These are phyloP conservation scores for Suillus plorans DNA, from an alignment of 768 basidiomycete genomes.

Conservation along the genomic window DNA sequence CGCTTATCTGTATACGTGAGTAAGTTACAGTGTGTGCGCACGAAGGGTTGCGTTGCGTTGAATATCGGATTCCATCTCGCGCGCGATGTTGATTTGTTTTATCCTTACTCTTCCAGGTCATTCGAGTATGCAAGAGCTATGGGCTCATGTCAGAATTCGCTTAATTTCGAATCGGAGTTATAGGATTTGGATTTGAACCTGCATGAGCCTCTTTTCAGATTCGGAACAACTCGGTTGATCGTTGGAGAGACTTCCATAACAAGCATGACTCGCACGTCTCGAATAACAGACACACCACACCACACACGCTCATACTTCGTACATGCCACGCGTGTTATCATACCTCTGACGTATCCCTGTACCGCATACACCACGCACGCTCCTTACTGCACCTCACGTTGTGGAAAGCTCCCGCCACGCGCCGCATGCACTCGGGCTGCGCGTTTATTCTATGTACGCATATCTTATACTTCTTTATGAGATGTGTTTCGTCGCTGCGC, in stretches of 20 bases:
- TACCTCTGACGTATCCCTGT: background rate
- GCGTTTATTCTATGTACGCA: no score
- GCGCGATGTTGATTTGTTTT: background rate
- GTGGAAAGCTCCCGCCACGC: no score
- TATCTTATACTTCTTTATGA: no score
- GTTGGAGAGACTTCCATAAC: no score
- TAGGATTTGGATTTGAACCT: background rate
- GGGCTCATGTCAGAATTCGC: constrained; percentile 41
- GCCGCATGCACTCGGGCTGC: no score
- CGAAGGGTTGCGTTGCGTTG: no score
- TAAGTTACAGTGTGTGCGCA: background rate
- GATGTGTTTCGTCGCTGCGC: no score
- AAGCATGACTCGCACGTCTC: background rate
- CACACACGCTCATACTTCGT: background rate
- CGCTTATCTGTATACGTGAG: constrained; percentile 53
- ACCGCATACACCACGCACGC: background rate
- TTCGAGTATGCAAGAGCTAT: constrained; percentile 52
- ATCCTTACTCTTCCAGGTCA: constrained; percentile 31
- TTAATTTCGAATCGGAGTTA: constrained; percentile 17
- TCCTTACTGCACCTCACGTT: background rate
- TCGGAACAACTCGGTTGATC: background rate
- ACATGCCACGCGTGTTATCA: background rate
- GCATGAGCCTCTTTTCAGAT: no score
- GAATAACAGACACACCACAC: background rate
- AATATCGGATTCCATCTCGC: no score